A percentile compares a stretch with the other conserved stretches of the same genome.
Conservation (phyloP, 495 filamentous ascomycete genomes). For the Neurospora discreta region DNA sequence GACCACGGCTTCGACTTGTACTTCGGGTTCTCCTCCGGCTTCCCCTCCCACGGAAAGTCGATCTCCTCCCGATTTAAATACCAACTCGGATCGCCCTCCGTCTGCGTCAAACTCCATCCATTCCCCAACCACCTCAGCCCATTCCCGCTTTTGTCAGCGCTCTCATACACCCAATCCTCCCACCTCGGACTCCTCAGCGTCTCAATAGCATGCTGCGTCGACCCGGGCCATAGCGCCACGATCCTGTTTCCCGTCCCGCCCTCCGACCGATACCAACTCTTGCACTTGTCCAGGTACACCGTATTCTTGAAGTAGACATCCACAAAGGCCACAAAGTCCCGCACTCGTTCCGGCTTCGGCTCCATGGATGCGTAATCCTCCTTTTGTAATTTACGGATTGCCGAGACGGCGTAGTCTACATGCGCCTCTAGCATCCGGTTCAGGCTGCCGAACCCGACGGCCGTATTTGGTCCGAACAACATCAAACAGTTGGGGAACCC, state of each 20-base stretch:
- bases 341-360: conserved; percentile 41
- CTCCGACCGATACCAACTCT: conserved; percentile 54
- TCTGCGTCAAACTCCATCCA: conserved; percentile 37
- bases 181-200: conserved; percentile 31
- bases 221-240: conserved; percentile 32
- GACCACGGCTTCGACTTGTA: conserved; percentile 36
- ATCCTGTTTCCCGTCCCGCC: conserved; percentile 23
- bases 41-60: conserved; percentile 26
- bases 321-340: conserved; percentile 50
- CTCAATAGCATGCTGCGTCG: conserved; percentile 33
- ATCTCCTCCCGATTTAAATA: conserved; percentile 37
- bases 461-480: conserved; percentile 49
- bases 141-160: conserved; percentile 9
- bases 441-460: conserved; percentile 45
- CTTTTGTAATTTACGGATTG: conserved; percentile 54
- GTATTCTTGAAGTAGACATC: conserved; percentile 53
- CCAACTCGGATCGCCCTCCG: conserved; percentile 34
- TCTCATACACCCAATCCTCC: conserved; percentile 35
- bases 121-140: conserved; percentile 38
- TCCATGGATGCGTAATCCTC: conserved; percentile 52
- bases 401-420: conserved; percentile 50
- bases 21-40: conserved; percentile 33
- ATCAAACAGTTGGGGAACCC: conserved; percentile 58
- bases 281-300: conserved; percentile 54
- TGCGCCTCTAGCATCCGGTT: conserved; percentile 45